These are phyloP conservation scores for Candida broadrunensis DNA, from an alignment of 805 yeast species.

Conservation along the genomic window DNA sequence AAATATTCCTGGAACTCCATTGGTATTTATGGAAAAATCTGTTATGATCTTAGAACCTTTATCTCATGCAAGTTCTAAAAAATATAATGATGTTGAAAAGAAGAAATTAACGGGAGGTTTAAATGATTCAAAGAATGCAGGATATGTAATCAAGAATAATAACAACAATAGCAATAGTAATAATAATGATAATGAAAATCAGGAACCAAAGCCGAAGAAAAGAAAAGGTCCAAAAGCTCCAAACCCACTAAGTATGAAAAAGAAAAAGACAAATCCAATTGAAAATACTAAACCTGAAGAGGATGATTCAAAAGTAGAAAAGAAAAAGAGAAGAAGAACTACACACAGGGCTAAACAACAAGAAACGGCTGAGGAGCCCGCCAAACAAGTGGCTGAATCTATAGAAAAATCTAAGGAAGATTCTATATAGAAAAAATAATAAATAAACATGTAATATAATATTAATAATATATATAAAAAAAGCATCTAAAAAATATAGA, in stretches of 20 bases:
- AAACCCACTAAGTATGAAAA: slow-evolving; percentile 87
- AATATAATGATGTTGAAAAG: slow-evolving; percentile 49
- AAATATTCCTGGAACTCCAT: slow-evolving; percentile 83
- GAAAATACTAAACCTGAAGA: not conserved
- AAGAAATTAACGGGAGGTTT: slow-evolving; percentile 75
- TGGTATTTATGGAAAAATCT: slow-evolving; percentile 81
- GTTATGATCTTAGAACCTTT: slow-evolving; percentile 97
- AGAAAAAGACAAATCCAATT: slow-evolving; percentile 44
- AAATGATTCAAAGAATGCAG: slow-evolving; percentile 58
- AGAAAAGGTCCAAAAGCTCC: slow-evolving; percentile 77
- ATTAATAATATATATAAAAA: too few species aligned
- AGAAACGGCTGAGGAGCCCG: not conserved
- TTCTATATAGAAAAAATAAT: not conserved
- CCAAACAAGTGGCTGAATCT: not conserved
- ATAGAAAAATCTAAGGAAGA: not conserved
- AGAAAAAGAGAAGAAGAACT: slow-evolving; percentile 21
- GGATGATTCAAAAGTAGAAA: slow-evolving; percentile 2
- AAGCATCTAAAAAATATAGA: too few species aligned
- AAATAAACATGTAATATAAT: not conserved
- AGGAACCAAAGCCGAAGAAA: slow-evolving; percentile 34
- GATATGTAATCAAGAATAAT: slow-evolving; percentile 27
- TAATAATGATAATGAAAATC: slow-evolving; percentile 6
- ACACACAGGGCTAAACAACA: slow-evolving; percentile 10
- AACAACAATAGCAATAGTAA: slow-evolving; percentile 6
- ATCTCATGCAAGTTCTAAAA: slow-evolving; percentile 58